A percentile compares a stretch with the other conserved stretches of the same genome.
These are phyloP conservation scores for bread wheat (Triticum aestivum) DNA, from an alignment of 176 grass and related monocot genomes.

Conservation along the genomic window IWGSC_CS_RefSeq_v2.1 NC_057799.1:163738040-163738539, in stretches of 20 bases:
- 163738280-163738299: too few relatives aligned
- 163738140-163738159: conserved; percentile 49
- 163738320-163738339: conserved; percentile 19
- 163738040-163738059: conserved; percentile 27
- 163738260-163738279: background rate
- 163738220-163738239: background rate
- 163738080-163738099: background rate
- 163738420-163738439: conserved; percentile 4
- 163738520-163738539: conserved; percentile 33
- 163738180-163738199: conserved; percentile 17
- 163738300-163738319: background rate
- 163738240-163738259: conserved; percentile 37
- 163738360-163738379: background rate
- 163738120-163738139: conserved; percentile 30
- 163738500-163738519: conserved; percentile 24
- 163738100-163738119: conserved; percentile 35
- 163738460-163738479: background rate
- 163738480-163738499: background rate
- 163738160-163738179: conserved; percentile 48
- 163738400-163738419: background rate
- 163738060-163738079: background rate
- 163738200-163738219: background rate
- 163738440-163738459: conserved; percentile 7
- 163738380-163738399: background rate
- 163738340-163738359: background rate